Conservation (phyloP, 116 monocot genomes). For the Zostera marina region DNA sequence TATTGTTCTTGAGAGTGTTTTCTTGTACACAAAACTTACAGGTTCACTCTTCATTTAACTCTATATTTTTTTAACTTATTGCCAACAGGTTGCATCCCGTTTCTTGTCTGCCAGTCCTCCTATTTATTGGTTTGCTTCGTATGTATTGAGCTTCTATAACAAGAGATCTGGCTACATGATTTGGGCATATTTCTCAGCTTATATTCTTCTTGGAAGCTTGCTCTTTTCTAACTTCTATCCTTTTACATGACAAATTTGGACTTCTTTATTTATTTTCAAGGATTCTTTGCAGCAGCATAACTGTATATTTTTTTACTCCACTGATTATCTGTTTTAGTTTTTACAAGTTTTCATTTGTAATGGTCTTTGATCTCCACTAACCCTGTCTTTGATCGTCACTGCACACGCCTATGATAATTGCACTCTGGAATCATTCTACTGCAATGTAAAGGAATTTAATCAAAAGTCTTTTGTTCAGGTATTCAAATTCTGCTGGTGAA, state of each 20-base stretch:
- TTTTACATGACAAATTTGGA: conserved; percentile 44
- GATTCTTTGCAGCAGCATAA: no score
- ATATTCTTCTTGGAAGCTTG: conserved; percentile 62
- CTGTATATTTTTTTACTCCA: no score
- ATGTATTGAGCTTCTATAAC: conserved; percentile 12
- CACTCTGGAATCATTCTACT: no score
- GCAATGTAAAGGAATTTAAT: no score
- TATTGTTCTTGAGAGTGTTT: neutral
- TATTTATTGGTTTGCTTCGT: conserved; percentile 83
- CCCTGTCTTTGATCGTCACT: no score
- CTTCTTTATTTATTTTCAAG: no score
- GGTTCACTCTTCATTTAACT: neutral
- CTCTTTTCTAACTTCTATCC: conserved; percentile 94
- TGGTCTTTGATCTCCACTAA: no score
- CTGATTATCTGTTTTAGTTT: no score
- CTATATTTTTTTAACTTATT: neutral
- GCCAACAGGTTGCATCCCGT: conserved; percentile 65
- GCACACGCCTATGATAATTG: no score
- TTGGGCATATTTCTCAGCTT: conserved; percentile 45
- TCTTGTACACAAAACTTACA: neutral
- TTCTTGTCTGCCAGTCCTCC: conserved; percentile 81
- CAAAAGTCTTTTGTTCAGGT: no score
- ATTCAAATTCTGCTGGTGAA: no score
- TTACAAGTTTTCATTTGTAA: no score
- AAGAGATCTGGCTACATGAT: conserved; percentile 42